Conservation (phyloP, 768 basidiomycete genomes). For the Trametes cubensis region DNA sequence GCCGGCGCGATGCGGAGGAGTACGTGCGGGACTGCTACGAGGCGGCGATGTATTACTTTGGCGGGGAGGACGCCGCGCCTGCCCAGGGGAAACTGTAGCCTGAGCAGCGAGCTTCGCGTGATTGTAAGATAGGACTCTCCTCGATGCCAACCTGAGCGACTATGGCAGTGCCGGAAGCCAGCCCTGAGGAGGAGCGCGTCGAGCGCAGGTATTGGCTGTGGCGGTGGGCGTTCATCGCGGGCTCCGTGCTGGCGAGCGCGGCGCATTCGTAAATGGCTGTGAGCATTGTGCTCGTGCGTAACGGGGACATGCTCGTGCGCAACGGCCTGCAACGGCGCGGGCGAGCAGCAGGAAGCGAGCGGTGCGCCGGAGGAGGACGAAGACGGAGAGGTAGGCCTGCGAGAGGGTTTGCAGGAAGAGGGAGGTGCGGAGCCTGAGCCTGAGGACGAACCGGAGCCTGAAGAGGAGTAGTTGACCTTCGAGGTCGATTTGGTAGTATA, state of each 20-base stretch:
- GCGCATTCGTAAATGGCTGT: constrained; percentile 36
- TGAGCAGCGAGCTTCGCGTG: no score
- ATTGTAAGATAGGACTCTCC: no score
- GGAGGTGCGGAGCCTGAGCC: not conserved
- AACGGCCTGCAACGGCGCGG: not conserved
- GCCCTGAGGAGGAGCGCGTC: constrained; percentile 44
- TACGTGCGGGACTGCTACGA: constrained; percentile 50
- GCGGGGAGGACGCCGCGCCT: constrained; percentile 8
- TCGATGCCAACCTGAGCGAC: constrained; percentile 60
- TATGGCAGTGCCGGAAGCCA: constrained; percentile 49
- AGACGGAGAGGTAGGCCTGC: not conserved
- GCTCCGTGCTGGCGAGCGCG: constrained; percentile 45
- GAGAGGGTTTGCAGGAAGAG: not conserved
- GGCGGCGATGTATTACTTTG: constrained; percentile 38
- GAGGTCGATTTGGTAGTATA: no score
- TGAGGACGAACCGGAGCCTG: not conserved
- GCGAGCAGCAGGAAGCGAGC: not conserved
- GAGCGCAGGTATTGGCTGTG: constrained; percentile 51
- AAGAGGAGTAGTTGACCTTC: no score
- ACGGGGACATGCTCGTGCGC: not conserved
- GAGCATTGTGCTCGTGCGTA: constrained; percentile 9
- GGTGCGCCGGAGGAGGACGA: not conserved
- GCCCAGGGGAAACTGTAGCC: constrained; percentile 4
- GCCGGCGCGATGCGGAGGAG: constrained; percentile 43
- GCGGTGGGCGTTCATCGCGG: constrained; percentile 56